Evolutionary conservation across 2,329 filamentous ascomycete species (phyloP).

Genomic region (Gremmenia infestans): DNA sequence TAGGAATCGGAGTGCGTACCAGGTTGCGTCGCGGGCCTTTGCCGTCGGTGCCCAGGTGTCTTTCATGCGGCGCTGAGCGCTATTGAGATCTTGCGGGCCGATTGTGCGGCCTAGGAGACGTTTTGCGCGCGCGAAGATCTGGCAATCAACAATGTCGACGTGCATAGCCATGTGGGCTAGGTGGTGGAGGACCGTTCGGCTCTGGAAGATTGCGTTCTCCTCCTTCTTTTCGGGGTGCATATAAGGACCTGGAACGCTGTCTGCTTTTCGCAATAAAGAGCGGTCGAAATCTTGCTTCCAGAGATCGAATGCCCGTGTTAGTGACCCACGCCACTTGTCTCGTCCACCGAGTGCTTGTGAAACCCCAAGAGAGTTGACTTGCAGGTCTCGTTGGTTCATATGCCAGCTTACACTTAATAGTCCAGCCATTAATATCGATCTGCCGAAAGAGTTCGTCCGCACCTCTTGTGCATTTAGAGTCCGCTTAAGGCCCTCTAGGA

Average conservation of each 20-base stretch:
- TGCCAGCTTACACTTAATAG: slow-evolving; percentile 93
- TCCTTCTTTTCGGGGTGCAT: slow-evolving; percentile 56
- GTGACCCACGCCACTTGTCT: slow-evolving; percentile 82
- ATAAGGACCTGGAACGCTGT: slow-evolving; percentile 49
- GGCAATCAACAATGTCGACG: slow-evolving; percentile 93
- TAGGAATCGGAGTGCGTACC: slow-evolving; percentile 86
- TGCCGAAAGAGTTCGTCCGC: slow-evolving; percentile 86
- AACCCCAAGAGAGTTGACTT: slow-evolving; percentile 81
- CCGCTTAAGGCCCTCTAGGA: slow-evolving; percentile 85
- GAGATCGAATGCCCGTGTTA: slow-evolving; percentile 84
- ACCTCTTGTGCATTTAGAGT: slow-evolving; percentile 83
- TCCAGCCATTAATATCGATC: slow-evolving; percentile 90
- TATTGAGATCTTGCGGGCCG: slow-evolving; percentile 72
- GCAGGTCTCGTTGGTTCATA: slow-evolving; percentile 92
- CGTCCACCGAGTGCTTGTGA: slow-evolving; percentile 75
- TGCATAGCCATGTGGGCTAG: slow-evolving; percentile 98
- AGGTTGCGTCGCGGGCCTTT: slow-evolving; percentile 83
- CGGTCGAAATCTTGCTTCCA: slow-evolving; percentile 93
- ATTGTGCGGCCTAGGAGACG: slow-evolving; percentile 82
- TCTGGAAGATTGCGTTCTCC: slow-evolving; percentile 70
- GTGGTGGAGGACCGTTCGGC: slow-evolving; percentile 83
- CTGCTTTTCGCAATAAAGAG: slow-evolving; percentile 57
- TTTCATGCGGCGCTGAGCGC: slow-evolving; percentile 77
- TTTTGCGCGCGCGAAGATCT: slow-evolving; percentile 88
- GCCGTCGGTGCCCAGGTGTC: slow-evolving; percentile 86